Base-by-base conservation (phyloP, 805 yeast species). In the Monosporozyma siamensis region DNA sequence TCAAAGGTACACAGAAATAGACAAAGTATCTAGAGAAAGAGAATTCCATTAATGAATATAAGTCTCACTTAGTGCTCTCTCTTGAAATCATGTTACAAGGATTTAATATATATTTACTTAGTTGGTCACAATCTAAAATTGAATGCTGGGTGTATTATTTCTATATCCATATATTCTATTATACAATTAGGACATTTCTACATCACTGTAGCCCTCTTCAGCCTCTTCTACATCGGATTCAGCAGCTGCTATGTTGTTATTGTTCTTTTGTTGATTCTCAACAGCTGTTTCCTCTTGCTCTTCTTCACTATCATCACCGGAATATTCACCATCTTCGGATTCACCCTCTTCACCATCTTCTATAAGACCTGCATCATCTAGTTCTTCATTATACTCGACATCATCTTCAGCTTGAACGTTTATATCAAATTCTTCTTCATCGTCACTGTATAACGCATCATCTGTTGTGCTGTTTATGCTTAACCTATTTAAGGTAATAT, bases 341-440 rank as follows among this genome's bases (percentile, higher is more conserved):
- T 60, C 66, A 23, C 61, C 66, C 4, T 59, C 67, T 43, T 72
- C 77, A 4, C 72, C 78, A 40, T 71, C 74, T 29, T 67, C 77
- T 34, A 72, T 63, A 27, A 66, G 58, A 4, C 61, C 67, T 4
- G 68, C 72, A 45, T 68, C 73, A 38, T 70, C 75, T 21, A 81
- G 57, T 51, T 80, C 89, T 61, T 82, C 90, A 20, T 77, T 66
- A 53, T 80, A 81, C 51, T 82, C 89, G n/a, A 81, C 82, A 40
- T 72, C 79, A 40, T 68, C 66, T 38, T 66, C 74, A 61, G 44
- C 63, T 12, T 50, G 63, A n/a, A 47, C 58, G 4, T 51, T 63
- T 7, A 58, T 63, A 20, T 60, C 59, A 15, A 60, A 65, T 12
- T 59, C 50, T 58, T 60, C 49, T 50, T 67, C 48, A 50, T 72